Evolutionary conservation across 139 green algal genomes (phyloP).

Genomic region (Trebouxia sp.): DNA sequence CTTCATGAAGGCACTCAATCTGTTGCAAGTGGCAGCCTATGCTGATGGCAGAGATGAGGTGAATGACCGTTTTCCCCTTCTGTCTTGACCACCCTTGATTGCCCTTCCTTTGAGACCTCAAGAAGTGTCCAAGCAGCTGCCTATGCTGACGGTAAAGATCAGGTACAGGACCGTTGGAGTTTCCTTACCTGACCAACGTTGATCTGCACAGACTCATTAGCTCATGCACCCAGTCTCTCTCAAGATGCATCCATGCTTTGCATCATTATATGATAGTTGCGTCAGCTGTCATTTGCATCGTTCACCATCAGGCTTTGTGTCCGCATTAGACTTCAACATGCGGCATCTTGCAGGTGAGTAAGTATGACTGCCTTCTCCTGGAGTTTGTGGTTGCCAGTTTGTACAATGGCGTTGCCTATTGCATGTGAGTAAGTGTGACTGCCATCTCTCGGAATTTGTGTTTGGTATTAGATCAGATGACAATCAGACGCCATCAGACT

Average conservation of each 20-base stretch:
- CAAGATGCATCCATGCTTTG: too few species aligned
- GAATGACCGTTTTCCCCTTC: not conserved
- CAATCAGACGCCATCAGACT: too few species aligned
- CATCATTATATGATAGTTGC: too few species aligned
- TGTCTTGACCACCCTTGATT: not conserved
- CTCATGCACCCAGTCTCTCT: too few species aligned
- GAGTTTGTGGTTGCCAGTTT: too few species aligned
- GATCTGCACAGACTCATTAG: too few species aligned
- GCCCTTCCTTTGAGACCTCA: too few species aligned
- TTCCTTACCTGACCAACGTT: not conserved
- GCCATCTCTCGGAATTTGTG: too few species aligned
- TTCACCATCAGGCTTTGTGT: too few species aligned
- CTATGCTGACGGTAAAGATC: conserved; percentile 56
- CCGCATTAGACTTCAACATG: too few species aligned
- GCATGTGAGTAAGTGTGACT: too few species aligned
- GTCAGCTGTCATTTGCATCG: too few species aligned
- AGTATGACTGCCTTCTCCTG: conserved; percentile 78
- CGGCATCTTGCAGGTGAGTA: conserved; percentile 52
- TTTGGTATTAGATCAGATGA: conserved; percentile 73
- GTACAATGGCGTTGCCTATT: not conserved
- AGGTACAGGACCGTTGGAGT: conserved; percentile 30
- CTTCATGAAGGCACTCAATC: conserved; percentile 86
- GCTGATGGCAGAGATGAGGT: conserved; percentile 61
- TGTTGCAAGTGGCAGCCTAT: conserved; percentile 83
- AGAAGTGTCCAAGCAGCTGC: conserved; percentile 88